These are phyloP conservation scores for Marsdenia floribunda DNA, from an alignment of 257 asterid species.

Conservation along the genomic window DNA sequence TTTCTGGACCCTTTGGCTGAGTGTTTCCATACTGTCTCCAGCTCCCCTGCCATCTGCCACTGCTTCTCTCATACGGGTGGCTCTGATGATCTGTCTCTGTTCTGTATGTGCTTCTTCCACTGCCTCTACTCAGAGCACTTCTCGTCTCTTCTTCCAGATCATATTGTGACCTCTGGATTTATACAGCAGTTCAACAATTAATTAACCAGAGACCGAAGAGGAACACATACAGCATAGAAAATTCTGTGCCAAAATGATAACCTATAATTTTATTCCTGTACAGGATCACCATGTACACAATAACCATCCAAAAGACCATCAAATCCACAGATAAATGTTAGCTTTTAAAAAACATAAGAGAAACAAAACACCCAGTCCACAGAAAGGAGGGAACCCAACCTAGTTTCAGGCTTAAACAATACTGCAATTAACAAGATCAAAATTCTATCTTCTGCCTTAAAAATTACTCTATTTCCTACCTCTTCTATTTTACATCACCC, in stretches of 20 bases:
- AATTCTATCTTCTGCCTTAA: neutral
- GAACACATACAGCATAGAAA: neutral
- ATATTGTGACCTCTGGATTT: constrained; percentile 60
- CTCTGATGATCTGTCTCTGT: constrained; percentile 37
- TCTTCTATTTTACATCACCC: neutral
- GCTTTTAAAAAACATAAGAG: neutral
- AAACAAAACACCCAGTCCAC: neutral
- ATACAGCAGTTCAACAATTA: constrained; percentile 22
- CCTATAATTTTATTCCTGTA: neutral
- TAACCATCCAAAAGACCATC: neutral
- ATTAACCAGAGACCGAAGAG: neutral
- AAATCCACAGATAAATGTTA: neutral
- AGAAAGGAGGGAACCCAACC: neutral
- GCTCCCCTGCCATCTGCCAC: constrained; percentile 50
- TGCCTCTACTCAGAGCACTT: constrained; percentile 46
- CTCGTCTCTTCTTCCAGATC: constrained; percentile 83
- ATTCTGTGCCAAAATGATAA: neutral
- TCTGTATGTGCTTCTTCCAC: constrained; percentile 29
- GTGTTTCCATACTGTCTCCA: constrained; percentile 46
- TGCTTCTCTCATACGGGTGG: constrained; percentile 44
- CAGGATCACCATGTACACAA: neutral
- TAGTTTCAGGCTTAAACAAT: neutral
- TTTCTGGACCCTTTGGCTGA: constrained; percentile 39
- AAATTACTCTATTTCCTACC: neutral
- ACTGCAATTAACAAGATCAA: neutral